Percentiles rank a stretch among this genome's conserved stretches.
Evolutionary conservation across 2,329 filamentous ascomycete species (phyloP).

Genomic region (Trichoderma sp.): DNA sequence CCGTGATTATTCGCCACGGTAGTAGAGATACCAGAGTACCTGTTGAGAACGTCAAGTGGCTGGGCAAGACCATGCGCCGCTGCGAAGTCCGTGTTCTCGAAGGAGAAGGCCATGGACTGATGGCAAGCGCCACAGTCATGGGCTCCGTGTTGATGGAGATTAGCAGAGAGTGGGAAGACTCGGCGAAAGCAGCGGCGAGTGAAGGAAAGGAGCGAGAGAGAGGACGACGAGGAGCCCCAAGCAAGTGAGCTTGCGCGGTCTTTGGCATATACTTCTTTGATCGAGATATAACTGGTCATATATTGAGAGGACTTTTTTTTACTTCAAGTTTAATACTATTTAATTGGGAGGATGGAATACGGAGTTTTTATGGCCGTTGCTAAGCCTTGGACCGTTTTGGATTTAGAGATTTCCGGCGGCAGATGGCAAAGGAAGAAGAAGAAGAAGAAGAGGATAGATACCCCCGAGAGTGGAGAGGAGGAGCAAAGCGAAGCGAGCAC

Average conservation of each 20-base stretch:
- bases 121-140: constrained; percentile 94
- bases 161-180: constrained; percentile 88
- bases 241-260: constrained; percentile 20
- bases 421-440: constrained; percentile 6
- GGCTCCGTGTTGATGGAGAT: constrained; percentile 92
- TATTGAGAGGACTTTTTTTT: not conserved
- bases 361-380: not conserved
- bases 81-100: constrained; percentile 90
- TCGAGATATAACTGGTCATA: not conserved
- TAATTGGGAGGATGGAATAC: not conserved
- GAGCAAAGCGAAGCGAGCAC: not conserved
- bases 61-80: constrained; percentile 87
- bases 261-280: not conserved
- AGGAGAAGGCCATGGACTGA: constrained; percentile 89
- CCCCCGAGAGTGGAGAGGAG: constrained; percentile 5
- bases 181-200: constrained; percentile 61
- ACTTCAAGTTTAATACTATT: not conserved
- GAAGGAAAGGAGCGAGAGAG: constrained; percentile 38
- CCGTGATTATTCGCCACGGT: constrained; percentile 92
- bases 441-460: constrained; percentile 8
- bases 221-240: constrained; percentile 30
- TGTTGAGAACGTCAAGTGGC: constrained; percentile 91
- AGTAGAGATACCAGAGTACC: constrained; percentile 87
- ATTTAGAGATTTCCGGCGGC: not conserved
- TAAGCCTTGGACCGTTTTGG: not conserved